Evolutionary conservation across 495 filamentous ascomycete genomes (phyloP).

Genomic region (Ascobolus immersus): DNA sequence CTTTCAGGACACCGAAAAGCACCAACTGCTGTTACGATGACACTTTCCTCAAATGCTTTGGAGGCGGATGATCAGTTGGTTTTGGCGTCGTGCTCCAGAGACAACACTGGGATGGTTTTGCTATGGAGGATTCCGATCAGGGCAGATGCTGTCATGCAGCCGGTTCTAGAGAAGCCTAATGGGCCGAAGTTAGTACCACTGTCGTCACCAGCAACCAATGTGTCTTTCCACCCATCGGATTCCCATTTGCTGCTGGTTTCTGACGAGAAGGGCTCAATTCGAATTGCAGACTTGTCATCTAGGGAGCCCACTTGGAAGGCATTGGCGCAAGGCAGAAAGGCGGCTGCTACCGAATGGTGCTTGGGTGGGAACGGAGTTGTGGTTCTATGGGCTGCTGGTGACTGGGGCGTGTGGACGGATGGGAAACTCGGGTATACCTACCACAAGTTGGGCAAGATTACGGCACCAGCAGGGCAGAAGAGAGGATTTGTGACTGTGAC

Average conservation of each 20-base stretch:
- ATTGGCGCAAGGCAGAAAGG: conserved; percentile 32
- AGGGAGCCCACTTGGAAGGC: conserved; percentile 7
- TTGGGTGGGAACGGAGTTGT: conserved; percentile 53
- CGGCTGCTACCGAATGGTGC: conserved; percentile 66
- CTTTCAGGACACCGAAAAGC: conserved; percentile 25
- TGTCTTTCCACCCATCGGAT: conserved; percentile 33
- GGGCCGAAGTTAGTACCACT: conserved; percentile 21
- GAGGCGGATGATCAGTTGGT: conserved; percentile 7
- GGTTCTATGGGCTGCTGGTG: conserved; percentile 52
- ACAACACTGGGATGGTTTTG: conserved; percentile 30
- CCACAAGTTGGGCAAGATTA: too few species aligned
- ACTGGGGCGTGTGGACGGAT: conserved; percentile 93
- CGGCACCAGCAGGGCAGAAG: too few species aligned
- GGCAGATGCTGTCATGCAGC: conserved; percentile 19
- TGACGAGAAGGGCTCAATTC: conserved; percentile 31
- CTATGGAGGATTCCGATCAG: conserved; percentile 18
- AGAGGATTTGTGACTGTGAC: too few species aligned
- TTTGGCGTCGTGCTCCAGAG: conserved; percentile 13
- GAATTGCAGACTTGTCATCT: conserved; percentile 19
- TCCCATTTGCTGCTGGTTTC: conserved; percentile 31
- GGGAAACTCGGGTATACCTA: too few species aligned
- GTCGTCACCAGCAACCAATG: conserved; percentile 25
- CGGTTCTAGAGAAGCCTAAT: background rate
- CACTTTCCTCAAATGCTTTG: conserved; percentile 27
- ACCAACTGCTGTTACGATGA: conserved; percentile 28